phyloP scores from a whole-genome alignment of 169 alveolate genomes.

The Plasmodium falciparum region DNA sequence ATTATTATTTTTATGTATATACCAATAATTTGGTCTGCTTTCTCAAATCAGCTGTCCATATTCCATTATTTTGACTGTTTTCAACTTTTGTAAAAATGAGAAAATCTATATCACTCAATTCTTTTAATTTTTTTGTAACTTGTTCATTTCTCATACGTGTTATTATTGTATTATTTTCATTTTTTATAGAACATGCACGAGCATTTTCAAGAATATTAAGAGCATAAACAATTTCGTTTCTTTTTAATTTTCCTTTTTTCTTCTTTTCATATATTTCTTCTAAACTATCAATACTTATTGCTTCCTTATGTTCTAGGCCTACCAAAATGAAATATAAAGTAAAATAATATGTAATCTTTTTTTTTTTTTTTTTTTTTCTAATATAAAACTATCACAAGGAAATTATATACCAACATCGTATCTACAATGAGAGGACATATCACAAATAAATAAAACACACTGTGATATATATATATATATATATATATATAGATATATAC shows the following conservation, averaged over 20 bases:
- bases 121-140: slow-evolving; percentile 86
- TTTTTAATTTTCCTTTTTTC: slow-evolving; percentile 45
- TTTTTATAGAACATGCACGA: slow-evolving; percentile 80
- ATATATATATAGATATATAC: too few species aligned
- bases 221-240: slow-evolving; percentile 76
- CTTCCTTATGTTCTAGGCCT: slow-evolving; percentile 72
- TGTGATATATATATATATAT: not conserved
- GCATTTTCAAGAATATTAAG: slow-evolving; percentile 80
- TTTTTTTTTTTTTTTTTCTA: too few species aligned
- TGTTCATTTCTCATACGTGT: slow-evolving; percentile 86
- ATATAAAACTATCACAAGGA: not conserved
- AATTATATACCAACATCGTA: not conserved
- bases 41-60: slow-evolving; percentile 94
- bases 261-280: slow-evolving; percentile 75
- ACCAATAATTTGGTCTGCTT: slow-evolving; percentile 89
- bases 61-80: slow-evolving; percentile 92
- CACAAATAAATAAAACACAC: too few species aligned
- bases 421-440: too few species aligned
- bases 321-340: not conserved
- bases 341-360: too few species aligned
- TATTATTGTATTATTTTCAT: slow-evolving; percentile 76
- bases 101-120: slow-evolving; percentile 90
- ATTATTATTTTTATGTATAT: not conserved
- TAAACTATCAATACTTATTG: slow-evolving; percentile 40
- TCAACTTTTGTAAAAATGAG: slow-evolving; percentile 91